phyloP scores from a whole-genome alignment of 1,284 basidiomycete genomes.

The Apiotrichum laibachii region DNA sequence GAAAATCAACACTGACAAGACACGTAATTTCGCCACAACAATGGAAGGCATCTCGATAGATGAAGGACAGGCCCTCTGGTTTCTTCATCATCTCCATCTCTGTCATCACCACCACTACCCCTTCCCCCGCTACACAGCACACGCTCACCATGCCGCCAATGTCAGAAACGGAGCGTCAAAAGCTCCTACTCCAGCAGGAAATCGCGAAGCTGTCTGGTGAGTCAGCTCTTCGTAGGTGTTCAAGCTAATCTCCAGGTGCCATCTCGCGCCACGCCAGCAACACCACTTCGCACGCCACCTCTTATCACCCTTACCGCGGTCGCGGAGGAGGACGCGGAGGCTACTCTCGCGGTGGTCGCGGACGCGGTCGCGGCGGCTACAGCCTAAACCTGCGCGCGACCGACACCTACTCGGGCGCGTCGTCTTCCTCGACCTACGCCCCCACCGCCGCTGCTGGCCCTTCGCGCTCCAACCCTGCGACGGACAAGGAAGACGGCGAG shows the following conservation, averaged over 20 bases:
- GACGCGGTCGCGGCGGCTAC: conserved; percentile 6
- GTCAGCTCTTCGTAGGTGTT: not conserved
- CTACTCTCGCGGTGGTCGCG: conserved; percentile 11
- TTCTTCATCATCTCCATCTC: not conserved
- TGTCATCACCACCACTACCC: not conserved
- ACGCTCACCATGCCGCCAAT: conserved; percentile 13
- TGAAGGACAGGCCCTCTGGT: too few relatives aligned
- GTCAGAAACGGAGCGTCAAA: conserved; percentile 38
- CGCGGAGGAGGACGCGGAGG: conserved; percentile 15
- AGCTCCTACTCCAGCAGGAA: conserved; percentile 45
- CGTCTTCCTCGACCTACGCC: conserved; percentile 5
- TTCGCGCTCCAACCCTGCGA: not conserved
- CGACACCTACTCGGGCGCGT: not conserved
- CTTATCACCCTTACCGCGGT: conserved; percentile 39
- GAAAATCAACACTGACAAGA: too few relatives aligned
- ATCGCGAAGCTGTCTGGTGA: conserved; percentile 50
- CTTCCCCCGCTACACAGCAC: not conserved
- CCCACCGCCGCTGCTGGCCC: not conserved
- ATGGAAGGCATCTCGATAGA: too few relatives aligned
- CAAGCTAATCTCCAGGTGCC: conserved; percentile 26
- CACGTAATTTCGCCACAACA: not conserved
- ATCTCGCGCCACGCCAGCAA: conserved; percentile 34
- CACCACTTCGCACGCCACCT: conserved; percentile 14
- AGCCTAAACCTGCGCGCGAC: conserved; percentile 8
- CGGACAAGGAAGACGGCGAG: conserved; percentile 17